Conservation (phyloP, 2,329 filamentous ascomycete genomes). For the Fusarium sp. region DNA sequence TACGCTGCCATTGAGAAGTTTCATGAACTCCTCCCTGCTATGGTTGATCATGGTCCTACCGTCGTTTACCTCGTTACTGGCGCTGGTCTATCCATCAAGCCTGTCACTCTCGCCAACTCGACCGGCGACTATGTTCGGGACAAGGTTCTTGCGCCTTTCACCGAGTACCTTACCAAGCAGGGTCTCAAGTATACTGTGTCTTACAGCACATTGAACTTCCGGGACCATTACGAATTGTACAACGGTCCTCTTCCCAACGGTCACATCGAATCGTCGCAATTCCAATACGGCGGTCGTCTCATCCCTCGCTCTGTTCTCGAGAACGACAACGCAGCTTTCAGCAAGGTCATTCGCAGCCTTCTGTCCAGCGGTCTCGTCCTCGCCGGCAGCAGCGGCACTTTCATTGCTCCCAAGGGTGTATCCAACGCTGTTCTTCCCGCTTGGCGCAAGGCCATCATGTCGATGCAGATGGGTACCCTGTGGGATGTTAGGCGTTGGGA, state of each 20-base stretch:
- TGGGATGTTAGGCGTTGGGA: constrained; percentile 46
- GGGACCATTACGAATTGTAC: constrained; percentile 58
- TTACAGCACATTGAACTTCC: constrained; percentile 38
- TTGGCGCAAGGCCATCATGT: constrained; percentile 53
- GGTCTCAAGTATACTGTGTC: constrained; percentile 30
- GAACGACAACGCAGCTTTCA: constrained; percentile 46
- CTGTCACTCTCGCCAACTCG: constrained; percentile 59
- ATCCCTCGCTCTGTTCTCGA: constrained; percentile 53
- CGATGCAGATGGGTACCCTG: constrained; percentile 45
- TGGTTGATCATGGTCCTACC: constrained; percentile 62
- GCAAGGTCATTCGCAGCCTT: constrained; percentile 42
- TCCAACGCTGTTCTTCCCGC: constrained; percentile 55
- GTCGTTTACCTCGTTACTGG: constrained; percentile 52
- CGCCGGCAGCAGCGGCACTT: constrained; percentile 44
- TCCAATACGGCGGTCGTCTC: constrained; percentile 56
- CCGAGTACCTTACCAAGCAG: constrained; percentile 19
- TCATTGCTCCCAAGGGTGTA: constrained; percentile 33
- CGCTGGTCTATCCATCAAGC: constrained; percentile 54
- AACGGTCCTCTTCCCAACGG: constrained; percentile 54
- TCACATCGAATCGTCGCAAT: constrained; percentile 48
- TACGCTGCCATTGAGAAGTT: constrained; percentile 38
- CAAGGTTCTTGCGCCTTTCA: constrained; percentile 54
- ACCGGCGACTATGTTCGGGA: constrained; percentile 53
- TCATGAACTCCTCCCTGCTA: constrained; percentile 46
- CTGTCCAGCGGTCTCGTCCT: constrained; percentile 32